Evolutionary conservation across 2,329 filamentous ascomycete genomes (phyloP), one percentile per base, ranked within the genome.

Genomic region (Didymella glomerata): DNA sequence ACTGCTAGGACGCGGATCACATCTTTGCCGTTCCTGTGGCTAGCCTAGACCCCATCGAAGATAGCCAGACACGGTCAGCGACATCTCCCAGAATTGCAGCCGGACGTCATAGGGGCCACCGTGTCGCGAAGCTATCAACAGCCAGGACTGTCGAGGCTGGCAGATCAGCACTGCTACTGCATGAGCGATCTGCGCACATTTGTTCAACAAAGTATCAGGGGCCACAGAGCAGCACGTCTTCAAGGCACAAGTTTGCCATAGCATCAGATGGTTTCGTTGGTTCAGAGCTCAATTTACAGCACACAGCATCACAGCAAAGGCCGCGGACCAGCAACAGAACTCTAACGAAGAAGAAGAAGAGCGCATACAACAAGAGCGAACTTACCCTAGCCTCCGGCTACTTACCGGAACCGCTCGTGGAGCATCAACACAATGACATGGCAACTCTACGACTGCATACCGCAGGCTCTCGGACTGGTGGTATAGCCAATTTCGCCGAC

Each of bases 11-110:
- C 30, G 48, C 48, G 20, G 34, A 62, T 2, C 16, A 34, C 49
- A 27, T 45, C 18, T 55, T 61, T 32, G 45, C 51, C 9, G 24
- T n/a, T 16, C 47, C 52, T 24, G 64, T 65, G 22, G 54, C 51
- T 25, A 55, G 62, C 2, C 34, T 40, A 22, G 73, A 75, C 50
- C 66, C 73, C 3, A 73, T 74, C 47, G 61, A 73, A 40, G 68
- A 75, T n/a, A 68, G 45, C 27, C 67, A 73, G 11, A 30, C 38
- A 4, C 9, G 9, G 6, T 30, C 49, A 32, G 13, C 13, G 18
- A 14, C 11, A 18, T 16, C 32, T 28, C 34, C 16, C 16, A 38
- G 22, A 11, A 10, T 8, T 40, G 9, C 25, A n/a, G n/a, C 13
- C n/a, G 10, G 10, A 13, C 18, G 9, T 27, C 18, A 7, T 16